A percentile compares a stretch with the other conserved stretches of the same genome.
Conservation (phyloP, 2,329 filamentous ascomycete genomes). For the Exophiala sideris region DNA sequence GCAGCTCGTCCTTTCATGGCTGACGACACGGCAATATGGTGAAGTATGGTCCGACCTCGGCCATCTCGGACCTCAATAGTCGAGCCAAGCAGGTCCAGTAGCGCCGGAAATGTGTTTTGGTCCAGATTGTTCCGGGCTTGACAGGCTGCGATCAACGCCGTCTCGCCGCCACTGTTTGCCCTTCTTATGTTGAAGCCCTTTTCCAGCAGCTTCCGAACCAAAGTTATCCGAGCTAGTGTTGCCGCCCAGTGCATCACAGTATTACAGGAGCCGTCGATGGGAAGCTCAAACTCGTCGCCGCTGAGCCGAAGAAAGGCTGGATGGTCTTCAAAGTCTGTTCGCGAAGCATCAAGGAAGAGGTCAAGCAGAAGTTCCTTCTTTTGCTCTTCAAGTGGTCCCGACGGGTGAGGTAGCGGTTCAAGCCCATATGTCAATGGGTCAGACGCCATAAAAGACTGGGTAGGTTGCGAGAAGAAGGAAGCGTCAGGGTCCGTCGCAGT, state of each 20-base stretch:
- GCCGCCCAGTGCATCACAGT: conserved; percentile 96
- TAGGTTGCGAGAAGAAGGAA: conserved; percentile 44
- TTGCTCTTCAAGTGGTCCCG: conserved; percentile 64
- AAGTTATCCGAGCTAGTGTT: conserved; percentile 78
- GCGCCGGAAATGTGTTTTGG: conserved; percentile 81
- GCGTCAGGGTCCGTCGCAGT: conserved; percentile 47
- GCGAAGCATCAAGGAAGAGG: conserved; percentile 72
- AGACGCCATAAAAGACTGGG: conserved; percentile 25
- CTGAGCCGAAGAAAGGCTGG: conserved; percentile 73
- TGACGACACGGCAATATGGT: conserved; percentile 94
- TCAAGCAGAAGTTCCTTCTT: conserved; percentile 80
- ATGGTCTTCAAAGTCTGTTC: conserved; percentile 69
- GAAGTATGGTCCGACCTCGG: conserved; percentile 84
- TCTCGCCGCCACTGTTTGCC: conserved; percentile 86
- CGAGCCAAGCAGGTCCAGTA: conserved; percentile 81
- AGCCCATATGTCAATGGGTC: conserved; percentile 33
- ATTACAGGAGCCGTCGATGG: conserved; percentile 79
- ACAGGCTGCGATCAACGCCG: conserved; percentile 87
- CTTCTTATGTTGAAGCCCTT: conserved; percentile 84
- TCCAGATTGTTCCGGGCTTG: conserved; percentile 93
- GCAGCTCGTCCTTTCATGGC: conserved; percentile 90
- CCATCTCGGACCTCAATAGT: conserved; percentile 89
- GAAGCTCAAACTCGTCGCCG: conserved; percentile 81
- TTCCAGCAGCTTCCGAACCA: conserved; percentile 76
- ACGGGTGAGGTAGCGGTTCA: conserved; percentile 49